Base-by-base conservation (phyloP, 2,329 filamentous ascomycete genomes). In the Penicillium sp. region DNA sequence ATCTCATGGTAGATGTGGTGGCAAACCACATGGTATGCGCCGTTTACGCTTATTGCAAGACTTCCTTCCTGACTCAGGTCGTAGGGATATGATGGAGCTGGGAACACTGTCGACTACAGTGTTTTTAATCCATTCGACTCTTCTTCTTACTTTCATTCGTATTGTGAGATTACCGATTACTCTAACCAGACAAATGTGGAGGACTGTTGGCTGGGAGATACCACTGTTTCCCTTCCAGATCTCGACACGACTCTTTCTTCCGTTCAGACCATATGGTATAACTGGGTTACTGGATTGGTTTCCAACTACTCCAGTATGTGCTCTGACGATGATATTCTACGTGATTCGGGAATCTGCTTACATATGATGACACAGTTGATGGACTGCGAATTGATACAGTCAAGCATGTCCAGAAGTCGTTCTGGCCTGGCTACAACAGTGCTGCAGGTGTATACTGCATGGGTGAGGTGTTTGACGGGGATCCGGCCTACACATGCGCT, bases 1-100 rank as follows among this genome's bases (percentile, higher is more conserved):
- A 85, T 65, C 74, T 87, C 40, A 88, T 88, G 85, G 78, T 87
- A 2, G 85, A 87, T 62, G 76, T 87, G 1, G 84, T 87, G 2
- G 65, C 66, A 22, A 68, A 68, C 25, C 60, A 68, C 28, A 65
- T 68, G 66, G 66, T 67, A 33, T 30, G 54, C 37, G 2, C 11
- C 49, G 6, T 7, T 3, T 22, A 5, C 8, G 0, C 13, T 6
- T 16, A 11, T 19, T 2, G 2, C 8, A 10, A 11, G 5, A 5
- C 7, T 30, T 25, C 38, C 55, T 45, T 28, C 26, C 45, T 61
- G 75, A n/a, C n/a, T 16, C 10, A 2, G 10, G n/a, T 19, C n/a
- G 42, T 26, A 76, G 74, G 74, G 73, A 13, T 86, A 81, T 69
- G 72, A 77, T 33, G 84, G 84, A 26, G 73, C 77, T n/a, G 73